Evolutionary conservation across 2,329 filamentous ascomycete genomes (phyloP).

Genomic region (Ilyonectria sp.): DNA sequence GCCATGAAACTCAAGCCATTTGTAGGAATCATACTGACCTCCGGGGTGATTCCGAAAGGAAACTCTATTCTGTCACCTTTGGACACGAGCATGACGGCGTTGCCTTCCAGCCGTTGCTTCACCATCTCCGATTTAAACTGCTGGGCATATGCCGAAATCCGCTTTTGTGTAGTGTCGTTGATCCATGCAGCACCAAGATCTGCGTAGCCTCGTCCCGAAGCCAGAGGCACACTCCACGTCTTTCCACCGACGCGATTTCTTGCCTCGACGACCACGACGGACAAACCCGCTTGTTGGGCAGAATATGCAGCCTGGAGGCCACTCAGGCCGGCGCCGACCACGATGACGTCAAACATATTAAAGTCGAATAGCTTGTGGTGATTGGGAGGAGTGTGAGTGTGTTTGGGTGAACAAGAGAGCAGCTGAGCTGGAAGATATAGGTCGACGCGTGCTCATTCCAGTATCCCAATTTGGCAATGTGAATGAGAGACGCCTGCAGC

Average conservation of each 20-base stretch:
- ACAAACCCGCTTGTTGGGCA: constrained; percentile 54
- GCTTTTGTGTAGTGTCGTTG: constrained; percentile 68
- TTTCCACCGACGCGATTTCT: constrained; percentile 67
- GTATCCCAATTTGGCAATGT: constrained; percentile 3
- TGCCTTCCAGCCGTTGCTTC: constrained; percentile 64
- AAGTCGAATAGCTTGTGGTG: background rate
- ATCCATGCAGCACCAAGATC: constrained; percentile 74
- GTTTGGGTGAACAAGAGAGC: background rate
- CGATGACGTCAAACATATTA: constrained; percentile 48
- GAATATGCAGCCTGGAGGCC: constrained; percentile 55
- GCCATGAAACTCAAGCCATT: too few species aligned
- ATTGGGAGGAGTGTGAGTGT: background rate
- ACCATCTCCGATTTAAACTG: constrained; percentile 59
- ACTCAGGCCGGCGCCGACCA: constrained; percentile 63
- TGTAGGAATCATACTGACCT: constrained; percentile 30
- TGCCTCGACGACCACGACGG: constrained; percentile 64
- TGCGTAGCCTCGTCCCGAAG: constrained; percentile 54
- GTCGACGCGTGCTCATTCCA: too few species aligned
- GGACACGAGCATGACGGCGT: constrained; percentile 58
- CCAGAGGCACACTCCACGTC: constrained; percentile 57
- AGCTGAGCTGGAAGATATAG: background rate
- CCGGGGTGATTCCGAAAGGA: constrained; percentile 41
- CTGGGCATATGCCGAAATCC: constrained; percentile 59
- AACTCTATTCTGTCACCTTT: constrained; percentile 49
- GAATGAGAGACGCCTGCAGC: constrained; percentile 1